Evolutionary conservation across 108 stramenopile species (phyloP).

Genomic region (Chaetoceros muelleri): DNA sequence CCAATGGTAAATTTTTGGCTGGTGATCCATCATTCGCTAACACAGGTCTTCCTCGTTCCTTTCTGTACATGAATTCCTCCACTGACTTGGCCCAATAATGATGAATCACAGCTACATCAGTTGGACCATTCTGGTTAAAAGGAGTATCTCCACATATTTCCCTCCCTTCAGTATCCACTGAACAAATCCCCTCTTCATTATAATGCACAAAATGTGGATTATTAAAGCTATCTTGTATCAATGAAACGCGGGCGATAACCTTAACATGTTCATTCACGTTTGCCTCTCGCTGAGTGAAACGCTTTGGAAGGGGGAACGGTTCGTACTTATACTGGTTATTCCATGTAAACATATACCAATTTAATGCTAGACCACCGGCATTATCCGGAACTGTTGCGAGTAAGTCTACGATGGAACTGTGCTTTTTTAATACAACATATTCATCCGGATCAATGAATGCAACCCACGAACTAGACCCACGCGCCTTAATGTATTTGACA

Average conservation of each 20-base stretch:
- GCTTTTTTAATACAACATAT: slow-evolving; percentile 20
- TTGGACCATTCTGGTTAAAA: slow-evolving; percentile 7
- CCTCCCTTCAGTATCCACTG: slow-evolving; percentile 27
- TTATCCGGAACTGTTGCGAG: slow-evolving; percentile 3
- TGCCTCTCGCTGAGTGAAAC: slow-evolving; percentile 17
- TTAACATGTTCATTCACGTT: slow-evolving; percentile 21
- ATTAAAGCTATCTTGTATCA: background rate
- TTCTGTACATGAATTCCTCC: slow-evolving; percentile 13
- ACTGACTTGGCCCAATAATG: slow-evolving; percentile 19
- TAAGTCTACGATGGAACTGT: slow-evolving; percentile 7
- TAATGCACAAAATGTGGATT: slow-evolving; percentile 8
- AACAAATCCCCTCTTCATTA: slow-evolving; percentile 2
- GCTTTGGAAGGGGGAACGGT: slow-evolving; percentile 19
- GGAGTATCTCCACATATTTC: slow-evolving; percentile 3
- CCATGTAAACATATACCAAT: slow-evolving; percentile 16
- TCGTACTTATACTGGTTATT: slow-evolving; percentile 15
- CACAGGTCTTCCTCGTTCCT: slow-evolving; percentile 20
- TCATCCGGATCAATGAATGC: slow-evolving; percentile 31
- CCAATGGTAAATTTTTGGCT: too few species aligned
- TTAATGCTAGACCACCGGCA: slow-evolving; percentile 7
- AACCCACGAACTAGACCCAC: slow-evolving; percentile 10
- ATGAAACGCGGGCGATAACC: slow-evolving; percentile 12
- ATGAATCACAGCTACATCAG: slow-evolving; percentile 18
- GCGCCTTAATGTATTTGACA: slow-evolving; percentile 5
- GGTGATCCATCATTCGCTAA: too few species aligned